phyloP scores from a whole-genome alignment of 1,139 yeast genomes.

The Hyphopichia burtonii region DNA sequence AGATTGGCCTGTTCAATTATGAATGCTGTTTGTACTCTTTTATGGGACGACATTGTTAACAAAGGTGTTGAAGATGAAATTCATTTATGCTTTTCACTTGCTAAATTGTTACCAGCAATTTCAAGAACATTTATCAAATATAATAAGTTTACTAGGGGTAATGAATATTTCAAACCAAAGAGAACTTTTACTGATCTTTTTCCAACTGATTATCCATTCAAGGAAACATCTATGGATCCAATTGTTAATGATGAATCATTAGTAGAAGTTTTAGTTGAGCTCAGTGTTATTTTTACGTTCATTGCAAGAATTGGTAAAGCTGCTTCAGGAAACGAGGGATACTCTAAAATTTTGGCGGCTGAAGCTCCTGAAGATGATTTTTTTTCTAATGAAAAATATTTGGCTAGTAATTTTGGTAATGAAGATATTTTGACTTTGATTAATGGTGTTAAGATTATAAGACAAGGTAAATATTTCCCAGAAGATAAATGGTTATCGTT shows the following conservation, averaged over 20 bases:
- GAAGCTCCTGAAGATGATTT: slow-evolving; percentile 27
- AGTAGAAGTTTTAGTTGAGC: slow-evolving; percentile 73
- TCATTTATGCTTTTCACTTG: slow-evolving; percentile 43
- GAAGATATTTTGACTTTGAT: slow-evolving; percentile 48
- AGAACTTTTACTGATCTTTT: slow-evolving; percentile 67
- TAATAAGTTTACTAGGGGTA: slow-evolving; percentile 52
- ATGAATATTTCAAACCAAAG: slow-evolving; percentile 54
- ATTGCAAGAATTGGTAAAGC: slow-evolving; percentile 52
- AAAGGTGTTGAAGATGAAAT: slow-evolving; percentile 23
- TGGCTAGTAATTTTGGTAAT: slow-evolving; percentile 32
- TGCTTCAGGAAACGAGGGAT: slow-evolving; percentile 49
- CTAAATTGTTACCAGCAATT: slow-evolving; percentile 53
- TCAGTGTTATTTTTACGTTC: slow-evolving; percentile 58
- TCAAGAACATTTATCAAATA: slow-evolving; percentile 52
- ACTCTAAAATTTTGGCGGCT: slow-evolving; percentile 24
- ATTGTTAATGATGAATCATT: slow-evolving; percentile 67
- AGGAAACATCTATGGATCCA: slow-evolving; percentile 68
- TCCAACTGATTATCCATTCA: slow-evolving; percentile 68
- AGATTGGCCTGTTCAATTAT: slow-evolving; percentile 63
- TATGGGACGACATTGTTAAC: slow-evolving; percentile 31
- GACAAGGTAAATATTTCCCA: slow-evolving; percentile 64
- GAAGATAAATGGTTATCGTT: slow-evolving; percentile 69
- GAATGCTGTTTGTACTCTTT: slow-evolving; percentile 45
- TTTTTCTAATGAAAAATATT: slow-evolving; percentile 31
- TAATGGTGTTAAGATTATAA: slow-evolving; percentile 57